These are phyloP conservation scores for Effrenium voratum DNA, from an alignment of 73 alveolate genomes.

Conservation along the genomic window DNA sequence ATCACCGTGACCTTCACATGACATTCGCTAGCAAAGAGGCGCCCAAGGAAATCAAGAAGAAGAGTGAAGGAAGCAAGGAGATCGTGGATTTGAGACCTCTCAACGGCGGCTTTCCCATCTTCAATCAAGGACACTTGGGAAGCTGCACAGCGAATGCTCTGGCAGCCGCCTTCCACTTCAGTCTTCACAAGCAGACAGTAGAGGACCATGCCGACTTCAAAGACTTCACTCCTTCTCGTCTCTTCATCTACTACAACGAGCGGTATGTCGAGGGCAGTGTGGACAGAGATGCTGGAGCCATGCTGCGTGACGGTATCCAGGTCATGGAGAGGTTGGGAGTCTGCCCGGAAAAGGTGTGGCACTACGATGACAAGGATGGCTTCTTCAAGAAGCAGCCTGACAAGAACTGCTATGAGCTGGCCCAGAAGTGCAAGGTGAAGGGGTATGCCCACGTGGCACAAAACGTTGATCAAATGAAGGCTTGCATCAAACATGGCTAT, in stretches of 20 bases:
- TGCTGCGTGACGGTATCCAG: slow-evolving; percentile 76
- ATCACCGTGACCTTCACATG: slow-evolving; percentile 60
- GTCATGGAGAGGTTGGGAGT: slow-evolving; percentile 63
- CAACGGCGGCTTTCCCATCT: slow-evolving; percentile 83
- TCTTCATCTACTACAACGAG: slow-evolving; percentile 82
- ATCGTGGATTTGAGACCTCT: slow-evolving; percentile 43
- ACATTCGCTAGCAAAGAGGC: slow-evolving; percentile 6
- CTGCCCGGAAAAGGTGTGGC: slow-evolving; percentile 52
- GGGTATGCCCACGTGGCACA: slow-evolving; percentile 81
- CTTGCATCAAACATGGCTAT: slow-evolving; percentile 66
- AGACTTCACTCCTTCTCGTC: slow-evolving; percentile 76
- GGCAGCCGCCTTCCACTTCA: slow-evolving; percentile 89
- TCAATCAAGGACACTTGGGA: slow-evolving; percentile 43
- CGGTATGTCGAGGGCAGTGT: slow-evolving; percentile 87
- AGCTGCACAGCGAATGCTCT: slow-evolving; percentile 67
- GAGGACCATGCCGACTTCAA: slow-evolving; percentile 48
- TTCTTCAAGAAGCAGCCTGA: slow-evolving; percentile 91
- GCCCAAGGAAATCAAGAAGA: slow-evolving; percentile 18
- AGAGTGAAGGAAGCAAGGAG: slow-evolving; percentile 42
- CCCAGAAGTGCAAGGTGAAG: slow-evolving; percentile 40
- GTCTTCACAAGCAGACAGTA: slow-evolving; percentile 62
- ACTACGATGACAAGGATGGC: slow-evolving; percentile 54
- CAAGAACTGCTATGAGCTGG: slow-evolving; percentile 30
- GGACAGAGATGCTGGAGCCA: slow-evolving; percentile 81
- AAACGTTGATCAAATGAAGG: slow-evolving; percentile 16